Evolutionary conservation across 176 grass and related monocot genomes (phyloP), one percentile per base, ranked within the genome.

Genomic region (Tillandsia leiboldiana): DNA sequence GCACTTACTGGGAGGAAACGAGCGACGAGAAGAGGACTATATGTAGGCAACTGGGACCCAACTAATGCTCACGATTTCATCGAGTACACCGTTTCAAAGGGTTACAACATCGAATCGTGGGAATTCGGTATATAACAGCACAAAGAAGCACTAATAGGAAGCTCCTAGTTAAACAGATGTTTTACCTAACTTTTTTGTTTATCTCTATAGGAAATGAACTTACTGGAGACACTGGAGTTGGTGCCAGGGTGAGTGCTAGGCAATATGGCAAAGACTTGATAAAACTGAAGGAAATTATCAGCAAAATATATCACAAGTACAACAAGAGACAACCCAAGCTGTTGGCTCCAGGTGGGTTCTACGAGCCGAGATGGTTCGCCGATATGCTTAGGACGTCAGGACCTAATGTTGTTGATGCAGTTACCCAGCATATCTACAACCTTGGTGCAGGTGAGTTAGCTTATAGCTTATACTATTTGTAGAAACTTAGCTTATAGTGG

Each of bases 391-490:
- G 63, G 8, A 9, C 33, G 11, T 82, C 82, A 12, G 87, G 87
- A n/a, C 67, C 74, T 71, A 51, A 66, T 71, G 87, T 79, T 63
- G 82, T 85, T 49, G 75, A 82, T 71, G 68, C 26, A 58, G 71
- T 89, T 56, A 89, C 87, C 18, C 87, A 85, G 65, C 87, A 89
- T 69, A 85, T 85, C 50, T 89, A 89, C 78, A 89, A 89, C 56
- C 82, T 89, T 59, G 87, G 87, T 66, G 71, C 82, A 73, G 87
- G 86, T 74, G 11, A 51, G 3, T 24, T 10, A 51, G 33, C 33
- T 42, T 42, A 42, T 42, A 42, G 33, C 33, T 42, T 8, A 3
- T 42, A 42, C 33, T 42, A 6, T 42, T 42, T 42, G 33, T 42
- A 42, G 33, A 42, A 42, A 42, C 33, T 42, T 42, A 42, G 33